Evolutionary conservation across 495 filamentous ascomycete species (phyloP).

Genomic region (Penicillium ucsense): DNA sequence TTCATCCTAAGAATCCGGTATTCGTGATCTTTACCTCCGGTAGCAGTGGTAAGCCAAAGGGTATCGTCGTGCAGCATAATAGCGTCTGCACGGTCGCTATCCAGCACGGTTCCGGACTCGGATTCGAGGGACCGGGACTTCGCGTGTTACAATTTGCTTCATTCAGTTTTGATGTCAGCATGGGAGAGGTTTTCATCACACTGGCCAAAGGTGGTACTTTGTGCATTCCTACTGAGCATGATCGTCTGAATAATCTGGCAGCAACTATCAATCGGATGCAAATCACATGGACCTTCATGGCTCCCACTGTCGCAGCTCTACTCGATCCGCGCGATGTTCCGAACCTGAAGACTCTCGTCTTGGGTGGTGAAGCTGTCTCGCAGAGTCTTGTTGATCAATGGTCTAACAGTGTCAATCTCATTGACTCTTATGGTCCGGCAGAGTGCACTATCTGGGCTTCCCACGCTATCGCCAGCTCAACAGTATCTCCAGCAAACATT

Average conservation of each 20-base stretch:
- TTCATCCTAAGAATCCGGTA: slow-evolving; percentile 3
- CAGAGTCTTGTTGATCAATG: slow-evolving; percentile 10
- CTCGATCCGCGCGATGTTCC: slow-evolving; percentile 27
- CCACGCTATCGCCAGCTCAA: slow-evolving; percentile 19
- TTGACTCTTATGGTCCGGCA: slow-evolving; percentile 29
- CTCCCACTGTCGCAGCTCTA: slow-evolving; percentile 20
- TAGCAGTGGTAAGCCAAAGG: slow-evolving; percentile 31
- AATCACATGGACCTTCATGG: slow-evolving; percentile 11
- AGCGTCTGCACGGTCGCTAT: slow-evolving; percentile 5
- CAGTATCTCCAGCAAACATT: slow-evolving; percentile 7
- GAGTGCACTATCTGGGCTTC: slow-evolving; percentile 20
- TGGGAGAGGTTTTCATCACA: slow-evolving; percentile 49
- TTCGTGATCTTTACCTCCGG: slow-evolving; percentile 28
- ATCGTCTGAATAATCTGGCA: slow-evolving; percentile 11
- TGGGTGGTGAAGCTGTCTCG: slow-evolving; percentile 15
- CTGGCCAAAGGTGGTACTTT: slow-evolving; percentile 46
- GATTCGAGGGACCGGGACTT: background rate
- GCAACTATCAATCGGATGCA: slow-evolving; percentile 14
- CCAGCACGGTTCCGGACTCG: background rate
- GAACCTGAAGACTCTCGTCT: slow-evolving; percentile 8
- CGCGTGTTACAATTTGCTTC: background rate
- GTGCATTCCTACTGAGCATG: slow-evolving; percentile 23
- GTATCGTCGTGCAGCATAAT: slow-evolving; percentile 20
- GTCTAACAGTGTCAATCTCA: slow-evolving; percentile 3
- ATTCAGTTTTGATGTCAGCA: slow-evolving; percentile 15